Percentiles rank a stretch among this genome's conserved stretches.
Conservation (phyloP, 2,329 filamentous ascomycete species). For the Penicillium fuscoglaucum region DNA sequence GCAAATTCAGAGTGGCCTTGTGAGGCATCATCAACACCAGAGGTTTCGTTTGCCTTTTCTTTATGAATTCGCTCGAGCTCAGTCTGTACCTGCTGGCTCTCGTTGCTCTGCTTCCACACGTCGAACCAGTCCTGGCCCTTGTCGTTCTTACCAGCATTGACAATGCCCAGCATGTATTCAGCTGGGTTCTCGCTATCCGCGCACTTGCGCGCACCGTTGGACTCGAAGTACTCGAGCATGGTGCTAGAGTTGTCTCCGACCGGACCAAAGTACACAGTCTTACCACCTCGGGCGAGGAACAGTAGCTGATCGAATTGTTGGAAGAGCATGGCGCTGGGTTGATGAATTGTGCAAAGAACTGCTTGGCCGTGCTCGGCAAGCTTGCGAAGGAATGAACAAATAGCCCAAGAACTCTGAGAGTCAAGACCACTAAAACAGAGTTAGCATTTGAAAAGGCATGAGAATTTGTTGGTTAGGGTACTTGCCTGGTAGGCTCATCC, state of each 20-base stretch:
- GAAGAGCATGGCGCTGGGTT: conserved; percentile 87
- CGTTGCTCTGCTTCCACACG: conserved; percentile 59
- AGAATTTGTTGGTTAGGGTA: not conserved
- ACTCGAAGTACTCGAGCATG: conserved; percentile 64
- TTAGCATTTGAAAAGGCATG: not conserved
- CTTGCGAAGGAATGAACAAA: conserved; percentile 79
- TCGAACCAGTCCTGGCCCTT: conserved; percentile 58
- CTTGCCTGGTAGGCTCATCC: conserved; percentile 75
- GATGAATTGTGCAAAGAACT: conserved; percentile 89
- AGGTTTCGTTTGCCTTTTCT: conserved; percentile 39
- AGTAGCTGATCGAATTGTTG: conserved; percentile 70
- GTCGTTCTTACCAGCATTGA: conserved; percentile 44
- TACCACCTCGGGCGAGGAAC: conserved; percentile 63
- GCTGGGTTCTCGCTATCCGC: conserved; percentile 66
- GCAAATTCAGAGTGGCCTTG: conserved; percentile 71
- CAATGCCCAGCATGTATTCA: conserved; percentile 67
- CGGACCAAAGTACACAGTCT: conserved; percentile 67
- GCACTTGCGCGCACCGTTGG: conserved; percentile 60
- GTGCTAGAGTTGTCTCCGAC: conserved; percentile 60
- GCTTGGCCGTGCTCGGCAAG: conserved; percentile 83
- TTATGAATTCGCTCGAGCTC: conserved; percentile 60
- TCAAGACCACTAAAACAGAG: conserved; percentile 67
- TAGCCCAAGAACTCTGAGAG: conserved; percentile 87
- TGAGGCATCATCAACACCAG: conserved; percentile 34
- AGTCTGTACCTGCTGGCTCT: conserved; percentile 54